Percentiles rank a stretch among this genome's conserved stretches.
phyloP scores from a whole-genome alignment of 129 eudicot genomes.

The Smallanthus sonchifolius region DNA sequence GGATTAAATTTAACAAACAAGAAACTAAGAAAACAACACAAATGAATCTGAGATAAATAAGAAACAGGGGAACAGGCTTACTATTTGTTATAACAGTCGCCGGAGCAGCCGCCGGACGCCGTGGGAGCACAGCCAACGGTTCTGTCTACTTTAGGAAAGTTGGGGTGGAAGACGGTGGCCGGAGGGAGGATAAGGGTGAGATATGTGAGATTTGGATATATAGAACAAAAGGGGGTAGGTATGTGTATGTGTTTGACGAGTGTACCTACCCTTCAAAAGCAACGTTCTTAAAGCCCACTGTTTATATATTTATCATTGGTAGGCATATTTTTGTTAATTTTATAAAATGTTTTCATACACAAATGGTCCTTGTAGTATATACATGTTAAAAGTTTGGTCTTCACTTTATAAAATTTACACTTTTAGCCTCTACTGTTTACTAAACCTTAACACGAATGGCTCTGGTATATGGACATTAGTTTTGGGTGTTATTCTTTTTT shows the following conservation, averaged over 20 bases:
- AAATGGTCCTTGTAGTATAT: too few relatives aligned
- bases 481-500: too few relatives aligned
- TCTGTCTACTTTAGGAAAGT: background rate
- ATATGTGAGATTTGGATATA: background rate
- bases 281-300: background rate
- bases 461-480: too few relatives aligned
- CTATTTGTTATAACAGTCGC: conserved; percentile 5
- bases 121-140: conserved; percentile 1
- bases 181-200: conserved; percentile 5
- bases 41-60: conserved; percentile 1
- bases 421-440: too few relatives aligned
- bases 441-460: too few relatives aligned
- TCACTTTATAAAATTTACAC: too few relatives aligned
- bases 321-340: background rate
- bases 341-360: too few relatives aligned
- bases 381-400: too few relatives aligned
- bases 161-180: conserved; percentile 15
- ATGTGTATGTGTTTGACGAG: conserved; percentile 21
- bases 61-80: conserved; percentile 11
- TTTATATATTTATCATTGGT: background rate
- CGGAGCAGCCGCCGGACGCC: conserved; percentile 19
- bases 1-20: background rate
- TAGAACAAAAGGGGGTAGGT: background rate
- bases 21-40: background rate
- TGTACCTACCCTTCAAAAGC: conserved; percentile 29